Conservation (phyloP, 2,329 filamentous ascomycete genomes). For the Xylaria sp. region DNA sequence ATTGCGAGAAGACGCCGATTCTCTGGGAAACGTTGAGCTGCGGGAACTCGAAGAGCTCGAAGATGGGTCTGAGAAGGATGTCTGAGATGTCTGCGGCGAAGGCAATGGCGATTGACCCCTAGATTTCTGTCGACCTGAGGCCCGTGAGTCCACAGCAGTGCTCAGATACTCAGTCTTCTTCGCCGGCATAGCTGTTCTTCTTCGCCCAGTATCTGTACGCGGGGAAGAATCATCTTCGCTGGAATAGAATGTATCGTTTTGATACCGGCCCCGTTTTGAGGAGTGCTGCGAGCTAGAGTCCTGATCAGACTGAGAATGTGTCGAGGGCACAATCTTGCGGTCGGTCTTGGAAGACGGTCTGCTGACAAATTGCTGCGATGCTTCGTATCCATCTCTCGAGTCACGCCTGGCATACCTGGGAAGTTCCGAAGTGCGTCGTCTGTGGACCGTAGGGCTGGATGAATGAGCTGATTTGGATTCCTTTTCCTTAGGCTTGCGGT, state of each 20-base stretch:
- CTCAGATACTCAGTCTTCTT: conserved; percentile 41
- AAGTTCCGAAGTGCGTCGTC: conserved; percentile 44
- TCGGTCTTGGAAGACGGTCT: conserved; percentile 37
- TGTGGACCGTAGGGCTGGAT: conserved; percentile 43
- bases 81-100: conserved; percentile 44
- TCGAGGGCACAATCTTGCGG: conserved; percentile 36
- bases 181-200: conserved; percentile 41
- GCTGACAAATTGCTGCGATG: conserved; percentile 38
- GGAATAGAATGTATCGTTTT: conserved; percentile 45
- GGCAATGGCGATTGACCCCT: conserved; percentile 44
- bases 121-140: conserved; percentile 40
- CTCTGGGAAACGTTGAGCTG: conserved; percentile 48
- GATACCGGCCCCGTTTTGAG: conserved; percentile 38
- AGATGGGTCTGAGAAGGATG: conserved; percentile 42
- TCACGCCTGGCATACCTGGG: conserved; percentile 40
- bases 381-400: conserved; percentile 42
- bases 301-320: conserved; percentile 41
- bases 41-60: conserved; percentile 43
- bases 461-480: conserved; percentile 37
- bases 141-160: conserved; percentile 40
- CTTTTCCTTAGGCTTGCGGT: conserved; percentile 42
- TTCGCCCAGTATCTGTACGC: conserved; percentile 38
- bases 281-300: conserved; percentile 43
- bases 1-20: conserved; percentile 39
- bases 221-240: conserved; percentile 48